Evolutionary conservation across 768 basidiomycete species (phyloP), one percentile per base, ranked within the genome.

Genomic region (Strobilomyces dryophilus): DNA sequence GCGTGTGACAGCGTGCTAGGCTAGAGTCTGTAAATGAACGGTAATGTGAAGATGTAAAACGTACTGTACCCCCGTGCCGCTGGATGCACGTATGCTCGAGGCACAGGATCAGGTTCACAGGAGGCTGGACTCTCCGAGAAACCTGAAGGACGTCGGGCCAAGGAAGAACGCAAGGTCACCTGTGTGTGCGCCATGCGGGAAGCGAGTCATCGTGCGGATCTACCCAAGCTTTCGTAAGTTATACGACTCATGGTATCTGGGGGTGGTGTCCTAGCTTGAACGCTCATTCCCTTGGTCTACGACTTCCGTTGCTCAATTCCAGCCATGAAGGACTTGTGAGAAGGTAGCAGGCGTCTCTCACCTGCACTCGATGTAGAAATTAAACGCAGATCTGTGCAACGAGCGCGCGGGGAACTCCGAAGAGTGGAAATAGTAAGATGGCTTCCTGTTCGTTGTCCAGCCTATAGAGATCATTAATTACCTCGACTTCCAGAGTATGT

Each of bases 401-500:
- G 52, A 45, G 14, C 15, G 50, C 51, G 47, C 69, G 69, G 36
- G 66, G 70, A 51, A 71, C 71, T 41, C 77, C 78, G 62, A 77
- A 75, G 51, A 73, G 72, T 56, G 68, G 41, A 76, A 70, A 41
- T 71, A 73, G 52, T 74, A 74, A 24, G 24, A 56, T 51, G 41
- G 44, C 50, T 58, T 66, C 56, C 69, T 72, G 61, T 58, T 71
- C 51, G 54, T 69, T 49, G 63, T 68, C 60, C 59, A 66, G 55
- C 61, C 67, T 64, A 49, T 21, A 49, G n/a, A 49, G 44, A 52
- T 47, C 53, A 56, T 57, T 56, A 56, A 58, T 51, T 49, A 39
- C 55, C 51, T 59, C 49, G 49, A 57, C 47, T 49, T 47, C 35
- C 49, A 55, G 52, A 48, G 58, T 61, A 55, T 60, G 47, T 29